Conservation (phyloP, 305 asterid species). For the Euphrasia arctica region DNA sequence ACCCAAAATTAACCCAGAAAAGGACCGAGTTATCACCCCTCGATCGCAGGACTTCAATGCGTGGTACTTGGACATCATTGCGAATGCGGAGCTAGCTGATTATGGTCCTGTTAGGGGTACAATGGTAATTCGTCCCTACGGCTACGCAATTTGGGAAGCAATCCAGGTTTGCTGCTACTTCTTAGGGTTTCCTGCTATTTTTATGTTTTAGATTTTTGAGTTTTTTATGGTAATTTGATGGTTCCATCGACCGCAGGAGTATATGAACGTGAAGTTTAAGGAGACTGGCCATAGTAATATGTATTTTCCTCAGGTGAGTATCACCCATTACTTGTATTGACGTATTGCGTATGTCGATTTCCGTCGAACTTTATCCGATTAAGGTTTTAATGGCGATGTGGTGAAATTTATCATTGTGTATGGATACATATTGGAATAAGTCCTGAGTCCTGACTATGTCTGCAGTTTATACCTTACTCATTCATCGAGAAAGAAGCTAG, state of each 20-base stretch:
- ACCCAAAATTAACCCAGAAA: conserved; percentile 47
- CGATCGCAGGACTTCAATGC: conserved; percentile 95
- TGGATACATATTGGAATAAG: conserved; percentile 22
- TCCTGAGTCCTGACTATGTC: conserved; percentile 12
- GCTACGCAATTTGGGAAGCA: conserved; percentile 99
- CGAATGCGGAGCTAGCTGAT: conserved; percentile 96
- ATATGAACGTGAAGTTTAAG: conserved; percentile 91
- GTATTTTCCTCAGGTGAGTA: conserved; percentile 95
- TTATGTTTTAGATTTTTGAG: not conserved
- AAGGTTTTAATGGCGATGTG: conserved; percentile 12
- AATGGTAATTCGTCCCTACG: conserved; percentile 99
- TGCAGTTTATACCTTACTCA: conserved; percentile 93
- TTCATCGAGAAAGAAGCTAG: conserved; percentile 98
- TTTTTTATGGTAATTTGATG: conserved; percentile 16
- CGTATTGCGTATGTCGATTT: conserved; percentile 5
- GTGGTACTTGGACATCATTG: conserved; percentile 89
- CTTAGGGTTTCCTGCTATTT: not conserved
- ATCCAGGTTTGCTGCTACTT: conserved; percentile 60
- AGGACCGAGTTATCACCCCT: conserved; percentile 76
- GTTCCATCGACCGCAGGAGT: conserved; percentile 59
- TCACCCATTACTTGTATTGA: conserved; percentile 15
- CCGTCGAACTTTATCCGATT: not conserved
- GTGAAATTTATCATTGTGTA: conserved; percentile 21
- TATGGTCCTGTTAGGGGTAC: conserved; percentile 99
- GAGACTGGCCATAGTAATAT: conserved; percentile 98